A percentile compares a stretch with the other conserved stretches of the same genome.
Conservation (phyloP, 1,139 yeast genomes). For the Saccharomyces hybrid region DNA sequence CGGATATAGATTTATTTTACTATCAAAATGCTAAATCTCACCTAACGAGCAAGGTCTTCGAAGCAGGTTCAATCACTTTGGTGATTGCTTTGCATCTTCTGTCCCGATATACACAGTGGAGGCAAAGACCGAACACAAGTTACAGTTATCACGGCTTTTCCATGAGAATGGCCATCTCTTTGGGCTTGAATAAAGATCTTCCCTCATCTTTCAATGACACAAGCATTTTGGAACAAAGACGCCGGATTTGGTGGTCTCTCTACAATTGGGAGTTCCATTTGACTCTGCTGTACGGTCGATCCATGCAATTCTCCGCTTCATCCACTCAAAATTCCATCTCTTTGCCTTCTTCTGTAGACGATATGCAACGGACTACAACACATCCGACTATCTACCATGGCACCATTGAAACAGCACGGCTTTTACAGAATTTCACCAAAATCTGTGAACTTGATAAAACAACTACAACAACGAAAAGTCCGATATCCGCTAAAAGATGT, state of each 20-base stretch:
- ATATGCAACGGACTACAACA: conserved; percentile 35
- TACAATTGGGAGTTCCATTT: conserved; percentile 60
- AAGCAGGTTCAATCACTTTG: conserved; percentile 48
- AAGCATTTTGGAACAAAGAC: conserved; percentile 37
- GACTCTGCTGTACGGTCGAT: conserved; percentile 60
- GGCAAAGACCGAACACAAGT: conserved; percentile 59
- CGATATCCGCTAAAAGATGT: conserved; percentile 28
- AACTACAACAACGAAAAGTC: conserved; percentile 42
- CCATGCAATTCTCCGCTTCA: conserved; percentile 37
- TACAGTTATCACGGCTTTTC: conserved; percentile 62
- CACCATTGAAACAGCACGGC: conserved; percentile 48
- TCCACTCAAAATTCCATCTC: conserved; percentile 44
- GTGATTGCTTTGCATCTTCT: conserved; percentile 48
- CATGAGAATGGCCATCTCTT: conserved; percentile 57
- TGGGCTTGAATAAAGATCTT: conserved; percentile 56
- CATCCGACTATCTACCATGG: conserved; percentile 56
- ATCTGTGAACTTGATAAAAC: conserved; percentile 47
- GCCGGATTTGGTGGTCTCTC: conserved; percentile 56
- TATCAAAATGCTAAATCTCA: conserved; percentile 45
- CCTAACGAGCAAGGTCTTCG: conserved; percentile 38
- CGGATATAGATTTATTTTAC: conserved; percentile 44
- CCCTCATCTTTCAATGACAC: conserved; percentile 9
- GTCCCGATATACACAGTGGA: conserved; percentile 54
- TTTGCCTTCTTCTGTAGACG: conserved; percentile 46
- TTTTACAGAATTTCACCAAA: conserved; percentile 33